Evolutionary conservation across 2,329 filamentous ascomycete species (phyloP), one percentile per base, ranked within the genome.

Genomic region (Monosporascus sp.): DNA sequence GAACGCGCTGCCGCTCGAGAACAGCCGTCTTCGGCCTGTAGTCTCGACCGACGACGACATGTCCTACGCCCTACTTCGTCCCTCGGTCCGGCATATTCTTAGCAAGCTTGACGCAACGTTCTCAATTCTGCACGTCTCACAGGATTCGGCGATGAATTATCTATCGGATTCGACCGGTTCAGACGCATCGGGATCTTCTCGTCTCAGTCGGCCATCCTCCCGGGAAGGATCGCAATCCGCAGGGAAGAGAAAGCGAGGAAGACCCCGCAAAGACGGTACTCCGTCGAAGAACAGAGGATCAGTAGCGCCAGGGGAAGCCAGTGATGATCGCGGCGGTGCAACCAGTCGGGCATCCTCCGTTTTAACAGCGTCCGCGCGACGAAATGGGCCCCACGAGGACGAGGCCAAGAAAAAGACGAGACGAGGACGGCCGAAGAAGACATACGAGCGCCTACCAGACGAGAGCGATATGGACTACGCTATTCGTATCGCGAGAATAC

Each of bases 21-120:
- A 50, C 46, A 53, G 48, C 6, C 49, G 6, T 18, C 72, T 74
- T 36, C 67, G 70, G 11, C 82, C 88, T 0, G 74, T 78, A 2
- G 70, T 89, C 5, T 79, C 87, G 7, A 79, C 83, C 1, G 86
- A 96, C 61, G 90, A 96, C 59, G 84, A 88, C 2, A 67, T 76
- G 48, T 88, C 89, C 0, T 74, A 79, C 54, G 67, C 70, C 2
- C 74, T 95, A 5, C 73, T 96, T 17, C 78, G 79, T 0, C 89
- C 90, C 0, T 78, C 82, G 0, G 78, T 88, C 11, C 78, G 85
- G n/a, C 86, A 89, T 59, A 79, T 92, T 17, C 75, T 96, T 8
- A 71, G 77, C 1, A 81, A 83, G 37, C 66, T 96, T 1, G 90
- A 97, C 61, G 69, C 75, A 5, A 77, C 93, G 1, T 78, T 96